These are phyloP conservation scores for Acaromyces ingoldii DNA, from an alignment of 1,284 basidiomycete genomes.

Conservation along the genomic window DNA sequence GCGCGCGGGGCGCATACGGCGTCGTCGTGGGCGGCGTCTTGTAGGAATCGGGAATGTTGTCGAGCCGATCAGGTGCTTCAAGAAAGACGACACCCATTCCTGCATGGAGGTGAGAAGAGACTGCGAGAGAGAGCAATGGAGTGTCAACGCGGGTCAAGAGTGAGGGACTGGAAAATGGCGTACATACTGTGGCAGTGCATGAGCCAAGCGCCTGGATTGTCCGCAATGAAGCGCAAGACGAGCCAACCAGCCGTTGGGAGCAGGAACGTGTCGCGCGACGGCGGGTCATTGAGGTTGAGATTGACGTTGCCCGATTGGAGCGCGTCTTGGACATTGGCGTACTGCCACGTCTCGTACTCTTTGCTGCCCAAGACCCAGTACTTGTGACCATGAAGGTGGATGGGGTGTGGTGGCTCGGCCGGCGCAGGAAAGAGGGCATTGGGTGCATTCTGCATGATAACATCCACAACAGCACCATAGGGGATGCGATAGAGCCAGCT, in stretches of 20 bases:
- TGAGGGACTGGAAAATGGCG: too few relatives aligned
- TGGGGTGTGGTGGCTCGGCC: slow-evolving; percentile 56
- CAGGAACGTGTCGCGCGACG: slow-evolving; percentile 35
- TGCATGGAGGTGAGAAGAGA: slow-evolving; percentile 17
- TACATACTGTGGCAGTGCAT: slow-evolving; percentile 33
- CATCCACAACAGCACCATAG: too few relatives aligned
- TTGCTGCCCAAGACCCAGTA: slow-evolving; percentile 54
- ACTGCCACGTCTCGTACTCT: slow-evolving; percentile 42
- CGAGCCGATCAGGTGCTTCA: slow-evolving; percentile 8
- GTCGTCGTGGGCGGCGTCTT: too few relatives aligned
- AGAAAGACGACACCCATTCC: slow-evolving; percentile 25
- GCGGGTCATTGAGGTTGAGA: slow-evolving; percentile 15
- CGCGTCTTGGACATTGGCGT: slow-evolving; percentile 4
- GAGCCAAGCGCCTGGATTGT: slow-evolving; percentile 38
- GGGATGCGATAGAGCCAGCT: too few relatives aligned
- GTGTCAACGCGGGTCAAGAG: too few relatives aligned
- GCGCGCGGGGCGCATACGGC: too few relatives aligned
- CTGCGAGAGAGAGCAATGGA: too few relatives aligned
- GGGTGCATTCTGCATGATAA: too few relatives aligned
- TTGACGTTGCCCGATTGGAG: neutral
- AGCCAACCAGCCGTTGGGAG: slow-evolving; percentile 32
- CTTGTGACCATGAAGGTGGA: slow-evolving; percentile 54
- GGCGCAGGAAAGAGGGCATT: too few relatives aligned
- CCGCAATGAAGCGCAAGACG: slow-evolving; percentile 32
- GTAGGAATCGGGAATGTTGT: neutral